Base-by-base conservation (phyloP, 371 early-diverging fungal species). In the Apophysomyces trapeziformis region DNA sequence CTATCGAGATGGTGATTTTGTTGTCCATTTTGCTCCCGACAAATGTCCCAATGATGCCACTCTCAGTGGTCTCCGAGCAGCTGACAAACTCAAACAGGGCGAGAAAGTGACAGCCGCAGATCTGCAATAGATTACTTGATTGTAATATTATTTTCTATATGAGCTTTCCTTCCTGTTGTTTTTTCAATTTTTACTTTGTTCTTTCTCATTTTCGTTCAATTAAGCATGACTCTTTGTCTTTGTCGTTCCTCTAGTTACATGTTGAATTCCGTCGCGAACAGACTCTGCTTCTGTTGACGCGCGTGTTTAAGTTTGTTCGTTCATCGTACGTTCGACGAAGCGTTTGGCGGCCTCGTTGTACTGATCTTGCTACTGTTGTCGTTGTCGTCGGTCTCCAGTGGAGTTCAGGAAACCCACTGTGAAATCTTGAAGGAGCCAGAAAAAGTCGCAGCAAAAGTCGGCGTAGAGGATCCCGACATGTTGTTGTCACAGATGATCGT, bases 1-100 rank as follows among this genome's bases (percentile, higher is more conserved):
- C 8, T 85, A 85, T 60, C 21, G 70, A 39, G 60, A 66, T 7
- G 79, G 77, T 8, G 79, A 86, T 58, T 86, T 86, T 65, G 67
- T 86, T 12, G 78, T 86, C 18, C 87, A 86, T 57, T 86, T 77
- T 68, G 84, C 85, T 0, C 84, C 85, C 0, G 83, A 78, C 47
- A 76, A 74, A 41, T 86, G 87, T 65, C 87, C 87, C 0, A 77
- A 79, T 32, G 75, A 72, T 6, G 79, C 77, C 4, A 80, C 84
- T 0, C 35, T 84, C 14, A 68, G 75, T 38, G 87, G 84, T 5
- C 66, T 84, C 46, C 62, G 45, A 5, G 66, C 69, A 38, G 76
- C 76, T 62, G 61, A 66, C 13, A 66, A 38, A 9, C 71, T 76
- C 38, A 46, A 61, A 18, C 26, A 50, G 7, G 76, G 76, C 14